Base-by-base conservation (phyloP, 306 rosid species). In the Purshia tridentata region DNA sequence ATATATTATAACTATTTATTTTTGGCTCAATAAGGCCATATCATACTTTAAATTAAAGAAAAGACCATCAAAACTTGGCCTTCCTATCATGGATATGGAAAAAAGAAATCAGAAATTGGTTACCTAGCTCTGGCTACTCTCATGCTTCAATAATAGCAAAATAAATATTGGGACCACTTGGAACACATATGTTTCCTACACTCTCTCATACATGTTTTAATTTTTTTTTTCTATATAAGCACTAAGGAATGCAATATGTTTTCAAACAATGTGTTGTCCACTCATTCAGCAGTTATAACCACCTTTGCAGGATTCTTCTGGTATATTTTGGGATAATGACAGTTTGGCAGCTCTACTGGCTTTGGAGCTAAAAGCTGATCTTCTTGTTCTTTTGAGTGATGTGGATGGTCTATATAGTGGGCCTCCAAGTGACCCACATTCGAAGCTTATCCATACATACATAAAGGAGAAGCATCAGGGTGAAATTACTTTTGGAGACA, bases 241-340 rank as follows among this genome's bases (percentile, higher is more conserved):
- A 19, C 50, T 3, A 18, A 39, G 40, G 39, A 39, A 6, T 42
- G 19, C 20, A 55, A 37, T 59, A 67, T 65, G 35, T 57, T 10
- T 64, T 59, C 15, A 73, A 63, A n/a, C 69, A 41, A 4, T 56
- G 63, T 71, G 59, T 39, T 29, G 53, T 68, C 56, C 35, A 42
- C 29, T n/a, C 59, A 68, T 46, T 46, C 69, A 23, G 14, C 68
- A 65, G 69, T 76, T 72, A 35, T 75, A 65, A 54, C 71, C 13
- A 46, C 40, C 35, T 51, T 72, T 83, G 76, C 94, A 93, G 97
- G 99, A 91, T 77, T 88, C 98, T 72, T 94, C 97, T 79, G 99
- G 99, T 78, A 94, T 94, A 83, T 94, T 94, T 87, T 94, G 99
- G 99, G 99, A 94, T 75, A 94, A 94, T 78, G 99, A 94, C 84